phyloP scores from a whole-genome alignment of 768 basidiomycete species.

The Paxillus involutus region DNA sequence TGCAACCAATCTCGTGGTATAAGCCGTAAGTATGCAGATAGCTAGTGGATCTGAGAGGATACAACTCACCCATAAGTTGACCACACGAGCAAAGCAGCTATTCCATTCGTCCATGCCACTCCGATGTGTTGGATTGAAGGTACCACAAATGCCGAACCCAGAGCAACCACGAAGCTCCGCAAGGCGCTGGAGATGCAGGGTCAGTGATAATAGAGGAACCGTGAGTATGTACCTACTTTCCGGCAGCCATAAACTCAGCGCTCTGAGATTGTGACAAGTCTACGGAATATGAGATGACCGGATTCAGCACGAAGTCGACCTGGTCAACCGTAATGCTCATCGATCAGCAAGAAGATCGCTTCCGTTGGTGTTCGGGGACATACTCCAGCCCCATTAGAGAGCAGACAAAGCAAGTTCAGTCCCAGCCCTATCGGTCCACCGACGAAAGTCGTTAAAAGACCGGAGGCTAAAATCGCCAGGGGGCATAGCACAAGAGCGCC shows the following conservation, averaged over 20 bases:
- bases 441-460: constrained; percentile 47
- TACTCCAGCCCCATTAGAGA: constrained; percentile 62
- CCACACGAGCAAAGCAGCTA: constrained; percentile 45
- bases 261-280: constrained; percentile 58
- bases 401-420: constrained; percentile 50
- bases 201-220: neutral
- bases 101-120: constrained; percentile 43
- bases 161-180: constrained; percentile 43
- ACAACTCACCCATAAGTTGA: constrained; percentile 46
- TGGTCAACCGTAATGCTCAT: constrained; percentile 13
- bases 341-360: neutral
- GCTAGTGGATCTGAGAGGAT: no score
- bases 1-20: constrained; percentile 39
- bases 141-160: constrained; percentile 45
- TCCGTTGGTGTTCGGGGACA: constrained; percentile 9
- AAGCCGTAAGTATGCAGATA: no score
- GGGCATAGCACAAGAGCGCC: constrained; percentile 48
- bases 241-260: constrained; percentile 57
- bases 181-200: constrained; percentile 37
- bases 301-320: constrained; percentile 56
- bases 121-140: constrained; percentile 52
- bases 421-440: constrained; percentile 46
- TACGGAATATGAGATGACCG: constrained; percentile 54
- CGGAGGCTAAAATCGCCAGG: constrained; percentile 44
- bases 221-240: constrained; percentile 37